Evolutionary conservation across 257 asterid genomes (phyloP), one percentile per base, ranked within the genome.

Genomic region (Galeopsis tetrahit): DNA sequence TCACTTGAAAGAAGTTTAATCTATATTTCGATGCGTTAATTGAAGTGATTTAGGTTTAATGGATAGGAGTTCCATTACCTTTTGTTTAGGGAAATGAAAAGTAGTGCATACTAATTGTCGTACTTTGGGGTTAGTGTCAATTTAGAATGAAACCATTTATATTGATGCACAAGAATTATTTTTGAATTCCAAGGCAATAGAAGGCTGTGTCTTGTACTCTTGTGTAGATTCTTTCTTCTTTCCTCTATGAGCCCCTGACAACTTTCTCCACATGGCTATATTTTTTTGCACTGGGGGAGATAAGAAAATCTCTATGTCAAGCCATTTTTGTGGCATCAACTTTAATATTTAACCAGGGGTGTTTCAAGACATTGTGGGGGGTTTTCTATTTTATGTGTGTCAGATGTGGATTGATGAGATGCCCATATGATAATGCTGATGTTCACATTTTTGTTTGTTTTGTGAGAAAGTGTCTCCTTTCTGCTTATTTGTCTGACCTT

Each of bases 261-360:
- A 3, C 4, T 38, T 38, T 5, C 42, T 38, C 42, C 42, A 38
- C 42, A 46, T 13, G 53, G 5, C 53, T 46, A 46, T 46, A 46
- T 46, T 46, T 42, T 4, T 17, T 38, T 21, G 56, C 38, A 64
- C 6, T 17, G 10, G 11, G 3, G 35, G 4, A 36, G n/a, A 7
- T 2, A 5, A 52, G 28, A 46, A 17, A 53, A 28, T 56, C 38
- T 56, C 63, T 56, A 21, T 21, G 35, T 28, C 35, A 53, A 53
- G 34, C 60, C 60, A 15, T 51, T 34, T 51, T 53, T 38, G 15
- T 10, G 7, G 36, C 8, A 32, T 75, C 69, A 63, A 63, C 40
- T 78, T 68, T 52, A 10, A 46, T 46, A 43, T 14, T 49, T 52
- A 52, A 52, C 58, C 58, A 52, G 32, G 10, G 33, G 10, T 28